Conservation (phyloP, 1,284 basidiomycete genomes). For the Phaffia rhodozyma region DNA sequence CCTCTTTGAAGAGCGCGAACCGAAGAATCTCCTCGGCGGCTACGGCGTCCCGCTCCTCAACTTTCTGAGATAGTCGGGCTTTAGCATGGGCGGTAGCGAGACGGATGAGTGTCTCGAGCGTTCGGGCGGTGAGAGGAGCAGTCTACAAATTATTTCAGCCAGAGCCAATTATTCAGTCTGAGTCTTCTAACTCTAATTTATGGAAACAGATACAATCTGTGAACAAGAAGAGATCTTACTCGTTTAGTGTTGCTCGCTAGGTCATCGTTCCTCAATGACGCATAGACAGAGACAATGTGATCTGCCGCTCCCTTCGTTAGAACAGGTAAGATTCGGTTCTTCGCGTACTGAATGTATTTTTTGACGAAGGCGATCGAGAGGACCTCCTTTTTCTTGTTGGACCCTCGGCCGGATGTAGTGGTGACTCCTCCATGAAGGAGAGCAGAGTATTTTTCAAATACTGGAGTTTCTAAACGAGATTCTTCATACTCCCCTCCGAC, state of each 20-base stretch:
- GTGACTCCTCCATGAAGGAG: conserved; percentile 77
- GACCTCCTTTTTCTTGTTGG: conserved; percentile 59
- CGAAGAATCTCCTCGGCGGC: conserved; percentile 91
- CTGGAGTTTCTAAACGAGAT: conserved; percentile 54
- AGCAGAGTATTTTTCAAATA: conserved; percentile 95
- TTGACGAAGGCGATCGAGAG: conserved; percentile 91
- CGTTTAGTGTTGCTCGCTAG: conserved; percentile 80
- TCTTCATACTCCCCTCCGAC: conserved; percentile 55
- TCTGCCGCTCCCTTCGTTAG: conserved; percentile 90
- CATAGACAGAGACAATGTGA: conserved; percentile 86
- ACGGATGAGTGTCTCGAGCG: conserved; percentile 96
- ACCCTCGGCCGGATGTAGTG: conserved; percentile 46
- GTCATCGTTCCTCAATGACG: conserved; percentile 82
- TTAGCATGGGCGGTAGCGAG: conserved; percentile 97
- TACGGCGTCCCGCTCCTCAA: conserved; percentile 75
- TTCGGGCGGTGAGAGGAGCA: conserved; percentile 93
- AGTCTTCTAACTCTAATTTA: neutral
- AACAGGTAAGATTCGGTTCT: conserved; percentile 69
- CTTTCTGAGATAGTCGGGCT: conserved; percentile 71
- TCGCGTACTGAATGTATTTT: conserved; percentile 98
- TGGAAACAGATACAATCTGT: neutral
- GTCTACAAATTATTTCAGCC: conserved; percentile 46
- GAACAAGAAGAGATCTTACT: conserved; percentile 37
- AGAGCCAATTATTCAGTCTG: neutral
- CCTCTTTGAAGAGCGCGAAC: conserved; percentile 96